Conservation (phyloP, 371 early-diverging fungal species). For the Rhizopus arrhizus region DNA sequence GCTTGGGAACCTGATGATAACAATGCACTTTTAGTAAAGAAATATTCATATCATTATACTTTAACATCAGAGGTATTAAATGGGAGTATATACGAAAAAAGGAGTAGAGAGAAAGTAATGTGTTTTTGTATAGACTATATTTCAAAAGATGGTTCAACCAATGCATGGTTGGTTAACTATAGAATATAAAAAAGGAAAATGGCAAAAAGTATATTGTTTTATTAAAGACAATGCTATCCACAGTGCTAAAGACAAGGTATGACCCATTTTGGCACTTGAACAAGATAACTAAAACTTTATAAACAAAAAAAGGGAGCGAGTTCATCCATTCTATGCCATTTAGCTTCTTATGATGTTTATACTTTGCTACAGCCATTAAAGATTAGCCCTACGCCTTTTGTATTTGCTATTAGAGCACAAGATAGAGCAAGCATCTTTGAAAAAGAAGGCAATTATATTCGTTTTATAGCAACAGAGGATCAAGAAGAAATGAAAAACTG, state of each 20-base stretch:
- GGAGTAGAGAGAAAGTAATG: background rate
- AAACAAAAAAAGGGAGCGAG: conserved; percentile 13
- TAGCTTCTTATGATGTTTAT: conserved; percentile 82
- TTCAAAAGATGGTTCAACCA: conserved; percentile 45
- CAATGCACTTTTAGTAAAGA: conserved; percentile 76
- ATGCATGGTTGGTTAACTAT: conserved; percentile 69
- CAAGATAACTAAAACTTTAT: background rate
- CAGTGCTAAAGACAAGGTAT: conserved; percentile 78
- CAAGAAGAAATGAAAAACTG: conserved; percentile 79
- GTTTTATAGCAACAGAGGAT: conserved; percentile 78
- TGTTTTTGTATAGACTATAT: conserved; percentile 30
- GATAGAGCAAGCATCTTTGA: conserved; percentile 76
- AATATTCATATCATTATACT: conserved; percentile 59
- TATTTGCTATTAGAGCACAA: conserved; percentile 85
- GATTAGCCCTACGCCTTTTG: conserved; percentile 75
- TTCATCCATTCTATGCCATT: conserved; percentile 60
- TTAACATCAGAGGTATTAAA: conserved; percentile 49
- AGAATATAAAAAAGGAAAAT: conserved; percentile 76
- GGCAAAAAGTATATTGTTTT: conserved; percentile 73
- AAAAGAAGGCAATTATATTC: conserved; percentile 81
- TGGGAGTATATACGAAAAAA: background rate
- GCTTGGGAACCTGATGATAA: conserved; percentile 76
- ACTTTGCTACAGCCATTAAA: conserved; percentile 57
- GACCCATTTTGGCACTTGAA: background rate
- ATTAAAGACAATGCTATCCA: conserved; percentile 68